Evolutionary conservation across 345 rosid genomes (phyloP), one percentile per base, ranked within the genome.

Genomic region (Lepidium sativum): DNA sequence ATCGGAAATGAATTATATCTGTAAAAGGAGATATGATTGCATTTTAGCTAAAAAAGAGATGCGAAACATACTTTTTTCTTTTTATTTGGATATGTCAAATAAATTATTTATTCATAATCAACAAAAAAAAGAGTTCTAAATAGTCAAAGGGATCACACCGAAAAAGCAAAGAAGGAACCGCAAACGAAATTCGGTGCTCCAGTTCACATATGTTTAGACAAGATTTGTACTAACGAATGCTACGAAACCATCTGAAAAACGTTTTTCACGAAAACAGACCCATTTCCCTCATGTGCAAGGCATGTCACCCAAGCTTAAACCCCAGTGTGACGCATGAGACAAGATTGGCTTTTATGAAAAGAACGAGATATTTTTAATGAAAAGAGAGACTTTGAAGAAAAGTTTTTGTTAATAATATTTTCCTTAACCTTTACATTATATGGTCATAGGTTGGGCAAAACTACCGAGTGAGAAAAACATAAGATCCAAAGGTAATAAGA

Each of bases 111-210:
- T 42, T 54, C 20, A 45, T 12, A 21, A 33, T 18, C 13, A 56
- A 35, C 40, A 23, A 69, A 21, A 16, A 10, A 21, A 27, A 48
- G n/a, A n/a, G n/a, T n/a, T 45, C 15, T 27, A 27, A 45, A 38
- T 54, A 63, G 70, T 71, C 70, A 71, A 47, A 38, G 20, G 42
- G 54, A 63, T 38, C 64, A 71, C 70, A 64, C 60, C 14, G 49
- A 64, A 55, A 54, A 25, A 35, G 14, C 49, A n/a, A 45, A 5
- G 43, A 54, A 54, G 17, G 12, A 18, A 35, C 41, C 27, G 2
- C 42, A 33, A 9, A 37, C 58, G n/a, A 37, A 43, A 38, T 49
- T 56, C 65, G 31, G 69, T 25, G 48, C 34, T 57, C 50, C 70
- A 23, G 14, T 71, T 71, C 71, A 64, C 70, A 64, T 49, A 25